Conservation (phyloP, 805 yeast species). For the Starmera quercuum region DNA sequence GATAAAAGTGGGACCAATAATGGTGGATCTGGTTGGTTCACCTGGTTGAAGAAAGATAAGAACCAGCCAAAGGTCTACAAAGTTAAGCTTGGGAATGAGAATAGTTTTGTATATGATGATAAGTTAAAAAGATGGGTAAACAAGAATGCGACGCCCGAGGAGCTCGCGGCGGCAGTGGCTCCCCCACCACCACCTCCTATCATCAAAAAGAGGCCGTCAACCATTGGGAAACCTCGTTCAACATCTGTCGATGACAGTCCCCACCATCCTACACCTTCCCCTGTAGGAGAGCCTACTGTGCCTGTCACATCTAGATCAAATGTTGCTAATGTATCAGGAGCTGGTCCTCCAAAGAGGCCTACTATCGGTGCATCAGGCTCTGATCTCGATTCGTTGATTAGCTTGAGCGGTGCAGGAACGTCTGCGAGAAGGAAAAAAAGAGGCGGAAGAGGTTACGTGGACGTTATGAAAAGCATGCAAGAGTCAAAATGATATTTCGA, state of each 20-base stretch:
- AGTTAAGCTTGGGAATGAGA: constrained; percentile 82
- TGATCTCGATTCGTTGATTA: constrained; percentile 41
- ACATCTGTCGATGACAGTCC: constrained; percentile 19
- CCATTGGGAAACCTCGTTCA: constrained; percentile 30
- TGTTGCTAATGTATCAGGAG: constrained; percentile 1
- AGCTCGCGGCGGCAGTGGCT: constrained; percentile 53
- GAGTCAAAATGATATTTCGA: too few relatives aligned
- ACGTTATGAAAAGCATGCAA: constrained; percentile 41
- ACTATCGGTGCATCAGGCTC: constrained; percentile 13
- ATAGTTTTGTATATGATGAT: constrained; percentile 72
- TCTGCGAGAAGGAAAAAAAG: constrained; percentile 33
- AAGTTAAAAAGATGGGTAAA: constrained; percentile 84
- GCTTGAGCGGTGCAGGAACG: constrained; percentile 23
- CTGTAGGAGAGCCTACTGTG: neutral
- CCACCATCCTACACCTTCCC: neutral
- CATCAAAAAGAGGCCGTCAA: constrained; percentile 26
- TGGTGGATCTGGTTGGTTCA: constrained; percentile 35
- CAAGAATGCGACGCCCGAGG: constrained; percentile 57
- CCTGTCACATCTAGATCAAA: neutral
- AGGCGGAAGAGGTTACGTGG: constrained; percentile 55
- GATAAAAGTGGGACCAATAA: constrained; percentile 10
- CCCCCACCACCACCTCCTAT: constrained; percentile 63
- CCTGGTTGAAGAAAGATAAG: constrained; percentile 54
- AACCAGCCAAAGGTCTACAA: constrained; percentile 69
- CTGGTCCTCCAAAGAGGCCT: constrained; percentile 3